phyloP scores from a whole-genome alignment of 1,139 yeast species.

The Yamadazyma epiphylla region DNA sequence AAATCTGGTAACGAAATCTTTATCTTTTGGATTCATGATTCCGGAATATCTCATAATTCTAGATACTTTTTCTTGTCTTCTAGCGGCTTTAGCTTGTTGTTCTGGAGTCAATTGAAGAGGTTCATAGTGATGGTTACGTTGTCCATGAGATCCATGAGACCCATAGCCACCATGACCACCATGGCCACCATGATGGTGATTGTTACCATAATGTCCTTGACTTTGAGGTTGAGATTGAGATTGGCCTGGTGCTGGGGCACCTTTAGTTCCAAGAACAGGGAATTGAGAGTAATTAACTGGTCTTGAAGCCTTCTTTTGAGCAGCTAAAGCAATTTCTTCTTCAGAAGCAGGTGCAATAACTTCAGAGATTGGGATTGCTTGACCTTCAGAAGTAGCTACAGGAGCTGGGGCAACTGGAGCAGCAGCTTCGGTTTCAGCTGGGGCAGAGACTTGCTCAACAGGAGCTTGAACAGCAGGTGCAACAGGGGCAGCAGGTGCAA shows the following conservation, averaged over 20 bases:
- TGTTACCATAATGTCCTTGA: slow-evolving; percentile 9
- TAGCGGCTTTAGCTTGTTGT: slow-evolving; percentile 52
- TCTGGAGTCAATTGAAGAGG: slow-evolving; percentile 40
- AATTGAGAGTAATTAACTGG: slow-evolving; percentile 43
- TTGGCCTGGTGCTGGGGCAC: slow-evolving; percentile 10
- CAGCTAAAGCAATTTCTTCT: slow-evolving; percentile 8
- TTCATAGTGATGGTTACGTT: slow-evolving; percentile 11
- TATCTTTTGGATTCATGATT: slow-evolving; percentile 94
- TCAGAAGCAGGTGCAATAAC: slow-evolving; percentile 9
- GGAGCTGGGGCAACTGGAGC: slow-evolving; percentile 6
- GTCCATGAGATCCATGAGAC: slow-evolving; percentile 15
- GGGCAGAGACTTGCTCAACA: slow-evolving; percentile 22
- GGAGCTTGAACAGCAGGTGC: slow-evolving; percentile 10
- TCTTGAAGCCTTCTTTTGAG: slow-evolving; percentile 15
- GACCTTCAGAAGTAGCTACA: slow-evolving; percentile 1
- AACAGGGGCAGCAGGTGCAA: slow-evolving; percentile 15
- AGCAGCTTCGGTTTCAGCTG: slow-evolving; percentile 17
- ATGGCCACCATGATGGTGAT: slow-evolving; percentile 13
- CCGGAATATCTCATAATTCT: slow-evolving; percentile 83
- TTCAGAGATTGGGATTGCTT: slow-evolving; percentile 11
- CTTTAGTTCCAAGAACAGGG: slow-evolving; percentile 50
- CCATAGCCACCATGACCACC: slow-evolving; percentile 7
- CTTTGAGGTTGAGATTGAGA: slow-evolving; percentile 4
- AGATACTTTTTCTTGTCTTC: slow-evolving; percentile 75
- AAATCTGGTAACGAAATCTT: slow-evolving; percentile 89